These are phyloP conservation scores for Apiotrichum gamsii DNA, from an alignment of 1,284 basidiomycete genomes.

Conservation along the genomic window DNA sequence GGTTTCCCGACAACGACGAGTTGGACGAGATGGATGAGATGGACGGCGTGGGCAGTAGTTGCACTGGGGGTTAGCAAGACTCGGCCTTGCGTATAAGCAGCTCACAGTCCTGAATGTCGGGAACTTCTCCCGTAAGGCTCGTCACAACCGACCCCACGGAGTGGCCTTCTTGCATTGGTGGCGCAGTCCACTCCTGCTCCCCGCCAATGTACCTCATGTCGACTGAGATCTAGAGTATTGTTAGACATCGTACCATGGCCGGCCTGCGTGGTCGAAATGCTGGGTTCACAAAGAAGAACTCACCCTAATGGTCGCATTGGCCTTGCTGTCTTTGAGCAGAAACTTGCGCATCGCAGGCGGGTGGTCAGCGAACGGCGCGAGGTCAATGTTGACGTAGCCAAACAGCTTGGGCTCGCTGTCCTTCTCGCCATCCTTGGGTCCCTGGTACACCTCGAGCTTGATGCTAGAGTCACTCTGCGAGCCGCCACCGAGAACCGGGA, in stretches of 20 bases:
- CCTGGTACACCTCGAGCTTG: constrained; percentile 26
- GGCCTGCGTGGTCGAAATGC: too few species aligned
- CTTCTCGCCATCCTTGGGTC: background rate
- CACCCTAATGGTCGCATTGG: constrained; percentile 46
- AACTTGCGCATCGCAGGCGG: constrained; percentile 39
- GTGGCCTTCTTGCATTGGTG: constrained; percentile 39
- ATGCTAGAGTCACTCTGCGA: constrained; percentile 36
- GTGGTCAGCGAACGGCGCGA: constrained; percentile 45
- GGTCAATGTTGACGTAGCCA: constrained; percentile 43
- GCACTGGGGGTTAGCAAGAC: constrained; percentile 15
- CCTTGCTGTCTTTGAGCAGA: constrained; percentile 40
- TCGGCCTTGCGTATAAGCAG: too few species aligned
- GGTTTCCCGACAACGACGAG: constrained; percentile 9
- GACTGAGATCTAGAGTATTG: constrained; percentile 35
- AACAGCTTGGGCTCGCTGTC: constrained; percentile 14
- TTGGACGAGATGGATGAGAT: constrained; percentile 14
- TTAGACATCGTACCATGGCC: constrained; percentile 9
- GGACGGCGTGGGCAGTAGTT: constrained; percentile 23
- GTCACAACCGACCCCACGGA: too few species aligned
- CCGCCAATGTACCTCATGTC: constrained; percentile 41
- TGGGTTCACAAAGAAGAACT: constrained; percentile 9
- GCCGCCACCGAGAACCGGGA: constrained; percentile 36
- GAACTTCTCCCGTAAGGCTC: too few species aligned
- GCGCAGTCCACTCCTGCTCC: constrained; percentile 36
- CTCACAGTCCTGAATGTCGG: too few species aligned